phyloP scores from a whole-genome alignment of 352 stramenopile genomes.

The Phytopythium mirpurense region DNA sequence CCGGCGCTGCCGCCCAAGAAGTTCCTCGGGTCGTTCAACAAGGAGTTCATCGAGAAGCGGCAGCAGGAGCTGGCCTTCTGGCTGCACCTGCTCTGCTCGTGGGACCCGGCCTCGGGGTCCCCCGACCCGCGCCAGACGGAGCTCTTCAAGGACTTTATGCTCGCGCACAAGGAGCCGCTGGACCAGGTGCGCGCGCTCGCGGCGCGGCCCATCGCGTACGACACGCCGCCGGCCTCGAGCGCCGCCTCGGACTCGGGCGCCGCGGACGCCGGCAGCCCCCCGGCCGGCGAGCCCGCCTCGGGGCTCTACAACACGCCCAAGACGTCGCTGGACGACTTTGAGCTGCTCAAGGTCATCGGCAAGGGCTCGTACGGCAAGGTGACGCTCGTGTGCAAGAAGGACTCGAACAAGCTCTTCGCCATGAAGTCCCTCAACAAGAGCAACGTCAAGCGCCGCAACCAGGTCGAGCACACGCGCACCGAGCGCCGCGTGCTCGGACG shows the following conservation, averaged over 20 bases:
- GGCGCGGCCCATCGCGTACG: slow-evolving; percentile 27
- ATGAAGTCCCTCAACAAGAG: slow-evolving; percentile 91
- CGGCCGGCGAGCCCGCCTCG: slow-evolving; percentile 10
- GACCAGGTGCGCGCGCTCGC: slow-evolving; percentile 43
- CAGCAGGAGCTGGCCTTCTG: slow-evolving; percentile 85
- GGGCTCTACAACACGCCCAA: slow-evolving; percentile 83
- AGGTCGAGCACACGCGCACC: slow-evolving; percentile 82
- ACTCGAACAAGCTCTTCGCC: slow-evolving; percentile 64
- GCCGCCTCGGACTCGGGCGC: slow-evolving; percentile 17
- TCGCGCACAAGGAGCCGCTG: slow-evolving; percentile 73
- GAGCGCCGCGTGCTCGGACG: slow-evolving; percentile 80
- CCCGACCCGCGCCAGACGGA: slow-evolving; percentile 70
- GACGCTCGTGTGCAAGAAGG: slow-evolving; percentile 84
- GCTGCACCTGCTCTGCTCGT: slow-evolving; percentile 79
- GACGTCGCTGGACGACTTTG: slow-evolving; percentile 90
- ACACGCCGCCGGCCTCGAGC: slow-evolving; percentile 24
- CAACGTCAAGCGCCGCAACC: slow-evolving; percentile 83
- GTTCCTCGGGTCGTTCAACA: slow-evolving; percentile 86
- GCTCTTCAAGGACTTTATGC: slow-evolving; percentile 76
- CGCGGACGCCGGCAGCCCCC: slow-evolving; percentile 14
- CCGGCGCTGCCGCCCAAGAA: slow-evolving; percentile 85
- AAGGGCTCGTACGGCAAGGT: slow-evolving; percentile 92
- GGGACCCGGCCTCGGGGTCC: slow-evolving; percentile 49
- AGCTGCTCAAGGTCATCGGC: slow-evolving; percentile 90
- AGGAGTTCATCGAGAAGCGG: slow-evolving; percentile 87